Base-by-base conservation (phyloP, 2,329 filamentous ascomycete genomes). In the Xylaria sp. region DNA sequence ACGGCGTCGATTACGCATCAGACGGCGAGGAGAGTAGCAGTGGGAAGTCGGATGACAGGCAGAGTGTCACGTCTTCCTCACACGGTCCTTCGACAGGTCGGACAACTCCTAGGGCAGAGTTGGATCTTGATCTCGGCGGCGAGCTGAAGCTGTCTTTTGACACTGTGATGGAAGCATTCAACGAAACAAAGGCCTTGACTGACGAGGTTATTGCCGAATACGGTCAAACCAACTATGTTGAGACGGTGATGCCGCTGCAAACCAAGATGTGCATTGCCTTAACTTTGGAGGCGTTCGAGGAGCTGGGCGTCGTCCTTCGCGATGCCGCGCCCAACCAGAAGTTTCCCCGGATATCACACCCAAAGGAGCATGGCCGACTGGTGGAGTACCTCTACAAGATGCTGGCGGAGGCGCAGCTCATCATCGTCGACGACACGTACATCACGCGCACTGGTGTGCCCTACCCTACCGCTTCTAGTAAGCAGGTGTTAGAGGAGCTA, bases 211-310 rank as follows among this genome's bases (percentile, higher is more conserved):
- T 80, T 8, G 64, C 59, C 5, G 73, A 78, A 2, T 74, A 76
- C 39, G 64, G 72, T 10, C 73, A 67, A 28, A 74, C 71, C 10
- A 73, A 72, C 20, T 78, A 78, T 25, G 55, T 76, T 7, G 71
- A 76, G 10, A 71, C 67, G 0, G 75, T 81, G 18, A 68, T 75
- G 7, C 78, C 78, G 0, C 55, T 69, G 15, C 70, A 75, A 48
- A 76, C 73, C 7, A 58, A 70, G 50, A 67, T 75, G 23, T 71
- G 68, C 60, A 67, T 65, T 10, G 68, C 66, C 3, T 57, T 71
- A 37, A 67, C 63, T 7, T 28, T 81, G 1, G 80, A 83, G 56
- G 79, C 80, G 1, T 80, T 82, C 28, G 76, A 80, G 31, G 37
- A 78, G 58, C 73, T 82, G 0, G 81, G 81, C 0, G 77, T 68